These are phyloP conservation scores for Torrubiellomyces zombiae DNA, from an alignment of 2,329 filamentous ascomycete genomes.

Conservation along the genomic window DNA sequence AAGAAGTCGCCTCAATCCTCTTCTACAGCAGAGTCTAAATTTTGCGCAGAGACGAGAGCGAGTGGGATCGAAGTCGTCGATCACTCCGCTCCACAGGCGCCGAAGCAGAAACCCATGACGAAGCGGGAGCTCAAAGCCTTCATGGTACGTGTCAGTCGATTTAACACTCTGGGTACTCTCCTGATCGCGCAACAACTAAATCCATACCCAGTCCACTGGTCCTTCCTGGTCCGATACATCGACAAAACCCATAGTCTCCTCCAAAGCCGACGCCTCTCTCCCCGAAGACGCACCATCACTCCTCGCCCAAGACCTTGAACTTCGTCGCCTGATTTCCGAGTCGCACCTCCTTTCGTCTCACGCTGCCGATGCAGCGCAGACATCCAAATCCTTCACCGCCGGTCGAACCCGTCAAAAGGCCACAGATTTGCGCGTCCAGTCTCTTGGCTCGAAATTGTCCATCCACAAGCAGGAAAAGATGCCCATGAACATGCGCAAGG, in stretches of 20 bases:
- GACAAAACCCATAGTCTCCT: constrained; percentile 10
- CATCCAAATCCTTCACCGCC: constrained; percentile 27
- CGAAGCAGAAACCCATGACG: constrained; percentile 29
- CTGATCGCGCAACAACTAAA: too few species aligned
- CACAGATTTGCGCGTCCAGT: constrained; percentile 66
- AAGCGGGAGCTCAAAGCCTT: constrained; percentile 63
- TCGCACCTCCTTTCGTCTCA: constrained; percentile 59
- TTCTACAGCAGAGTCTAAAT: constrained; percentile 1
- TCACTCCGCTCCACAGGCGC: constrained; percentile 27
- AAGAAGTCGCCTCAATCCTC: neutral
- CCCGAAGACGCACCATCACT: constrained; percentile 49
- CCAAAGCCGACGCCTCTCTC: constrained; percentile 15
- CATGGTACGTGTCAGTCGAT: constrained; percentile 44
- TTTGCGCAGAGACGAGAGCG: constrained; percentile 9
- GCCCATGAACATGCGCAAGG: constrained; percentile 74
- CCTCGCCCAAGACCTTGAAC: constrained; percentile 78
- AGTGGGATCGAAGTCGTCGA: constrained; percentile 48
- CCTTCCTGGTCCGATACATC: too few species aligned
- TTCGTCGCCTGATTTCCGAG: constrained; percentile 80
- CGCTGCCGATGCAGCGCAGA: constrained; percentile 24
- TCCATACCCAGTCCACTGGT: too few species aligned
- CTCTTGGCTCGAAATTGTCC: constrained; percentile 61
- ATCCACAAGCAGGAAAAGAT: constrained; percentile 69
- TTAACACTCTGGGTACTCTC: too few species aligned
- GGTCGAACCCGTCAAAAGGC: constrained; percentile 69